Base-by-base conservation (phyloP, 768 basidiomycete species). In the Suillus brevipes region DNA sequence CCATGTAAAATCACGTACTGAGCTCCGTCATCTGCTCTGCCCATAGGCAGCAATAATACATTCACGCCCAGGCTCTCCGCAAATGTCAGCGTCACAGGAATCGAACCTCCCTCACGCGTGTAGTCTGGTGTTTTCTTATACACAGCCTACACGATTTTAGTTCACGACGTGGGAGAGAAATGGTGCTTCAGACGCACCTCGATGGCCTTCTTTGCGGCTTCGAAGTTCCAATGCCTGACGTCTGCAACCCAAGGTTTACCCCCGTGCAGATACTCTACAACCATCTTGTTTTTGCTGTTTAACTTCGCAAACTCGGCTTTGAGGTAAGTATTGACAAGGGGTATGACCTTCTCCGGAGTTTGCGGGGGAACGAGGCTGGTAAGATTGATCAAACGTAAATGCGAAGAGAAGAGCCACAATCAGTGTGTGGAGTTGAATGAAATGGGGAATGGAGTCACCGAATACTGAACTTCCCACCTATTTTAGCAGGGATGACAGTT, bases 401-500 rank as follows among this genome's bases (percentile, higher is more conserved):
- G 42, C 0, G 37, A 58, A 40, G 37, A 6, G 9, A 58, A 58
- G 16, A 23, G 36, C 28, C 28, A 34, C 38, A 16, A 50, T 63
- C 28, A 66, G 14, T 16, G n/a, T 42, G 28, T 20, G 36, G 25
- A 53, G 31, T 28, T n/a, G 47, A 57, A 61, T 40, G 4, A 28
- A 25, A 23, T 40, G 14, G 23, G 37, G 61, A n/a, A 37, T 23
- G 38, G 18, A 77, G 84, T 36, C 76, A 90, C 82, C 96, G 91
- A 76, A 99, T 92, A 71, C 94, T 95, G 83, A 97, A 99, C 78
- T 97, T 97, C 52, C 95, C 95, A 42, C 85, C 76, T 12, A 91
- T 93, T 65, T 89, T 88, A 38, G 94, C 94, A 0, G 96, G 96
- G 64, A 98, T 99, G 72, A 98, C 96, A 0, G 96, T 98, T 86